Conservation (phyloP, 306 rosid genomes). For the Trifolium fragiferum region DNA sequence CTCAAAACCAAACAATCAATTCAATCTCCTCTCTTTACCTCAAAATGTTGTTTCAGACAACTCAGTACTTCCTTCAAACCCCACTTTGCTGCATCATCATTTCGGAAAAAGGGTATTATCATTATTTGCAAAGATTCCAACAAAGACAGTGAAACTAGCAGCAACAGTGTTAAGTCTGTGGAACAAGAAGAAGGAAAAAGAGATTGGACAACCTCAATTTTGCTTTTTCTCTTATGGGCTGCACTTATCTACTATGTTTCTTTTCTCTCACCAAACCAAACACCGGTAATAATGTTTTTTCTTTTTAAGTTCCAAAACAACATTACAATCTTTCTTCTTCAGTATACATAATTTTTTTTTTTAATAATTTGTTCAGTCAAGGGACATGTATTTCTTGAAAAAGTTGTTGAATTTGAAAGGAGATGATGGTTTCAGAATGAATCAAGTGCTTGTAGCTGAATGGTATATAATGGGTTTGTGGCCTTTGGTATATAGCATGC, state of each 20-base stretch:
- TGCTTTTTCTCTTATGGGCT: slow-evolving; percentile 76
- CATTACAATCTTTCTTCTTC: neutral
- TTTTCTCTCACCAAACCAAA: slow-evolving; percentile 81
- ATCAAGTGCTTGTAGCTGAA: slow-evolving; percentile 74
- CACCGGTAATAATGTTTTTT: slow-evolving; percentile 71
- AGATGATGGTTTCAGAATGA: slow-evolving; percentile 90
- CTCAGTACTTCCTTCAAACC: slow-evolving; percentile 7
- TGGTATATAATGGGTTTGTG: slow-evolving; percentile 97
- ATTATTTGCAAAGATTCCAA: slow-evolving; percentile 49
- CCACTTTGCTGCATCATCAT: slow-evolving; percentile 1
- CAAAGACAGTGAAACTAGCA: slow-evolving; percentile 40
- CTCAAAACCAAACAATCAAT: slow-evolving; percentile 39
- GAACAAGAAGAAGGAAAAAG: slow-evolving; percentile 47
- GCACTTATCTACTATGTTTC: slow-evolving; percentile 73
- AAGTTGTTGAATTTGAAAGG: slow-evolving; percentile 79
- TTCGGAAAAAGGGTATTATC: slow-evolving; percentile 37
- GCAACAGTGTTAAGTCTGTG: slow-evolving; percentile 17
- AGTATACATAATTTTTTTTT: neutral
- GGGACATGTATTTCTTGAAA: slow-evolving; percentile 74
- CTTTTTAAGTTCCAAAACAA: neutral
- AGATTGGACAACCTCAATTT: slow-evolving; percentile 85
- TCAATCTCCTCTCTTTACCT: slow-evolving; percentile 36
- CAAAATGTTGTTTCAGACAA: neutral
- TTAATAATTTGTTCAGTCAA: slow-evolving; percentile 51
- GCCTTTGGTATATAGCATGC: slow-evolving; percentile 85